A percentile compares a stretch with the other conserved stretches of the same genome.
Evolutionary conservation across 1,284 basidiomycete genomes (phyloP).

Genomic region (Afroboletus lepidellus): DNA sequence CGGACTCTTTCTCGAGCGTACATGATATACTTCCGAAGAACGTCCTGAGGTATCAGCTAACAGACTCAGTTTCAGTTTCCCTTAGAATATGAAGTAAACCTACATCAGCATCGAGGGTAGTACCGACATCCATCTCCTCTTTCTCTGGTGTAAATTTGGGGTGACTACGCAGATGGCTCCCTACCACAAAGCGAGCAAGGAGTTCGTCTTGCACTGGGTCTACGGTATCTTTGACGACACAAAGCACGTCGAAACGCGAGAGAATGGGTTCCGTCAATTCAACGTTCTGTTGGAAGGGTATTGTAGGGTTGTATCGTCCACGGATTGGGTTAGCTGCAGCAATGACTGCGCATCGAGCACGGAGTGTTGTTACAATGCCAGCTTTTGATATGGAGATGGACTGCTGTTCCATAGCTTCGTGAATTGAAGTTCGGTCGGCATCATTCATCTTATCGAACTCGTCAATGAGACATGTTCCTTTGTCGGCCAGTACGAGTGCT

Average conservation of each 20-base stretch:
- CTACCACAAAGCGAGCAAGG: constrained; percentile 95
- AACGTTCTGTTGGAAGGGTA: constrained; percentile 98
- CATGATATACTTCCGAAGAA: constrained; percentile 99
- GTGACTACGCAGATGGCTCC: constrained; percentile 92
- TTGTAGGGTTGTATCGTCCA: constrained; percentile 95
- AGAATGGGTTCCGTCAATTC: constrained; percentile 98
- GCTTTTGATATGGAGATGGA: constrained; percentile 99
- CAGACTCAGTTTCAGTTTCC: constrained; percentile 11
- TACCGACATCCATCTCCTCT: constrained; percentile 88
- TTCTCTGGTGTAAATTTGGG: constrained; percentile 85
- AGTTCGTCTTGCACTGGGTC: constrained; percentile 98
- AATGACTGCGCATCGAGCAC: constrained; percentile 96
- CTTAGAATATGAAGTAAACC: constrained; percentile 31
- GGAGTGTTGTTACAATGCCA: constrained; percentile 95
- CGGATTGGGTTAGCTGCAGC: constrained; percentile 98
- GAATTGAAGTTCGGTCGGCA: constrained; percentile 93
- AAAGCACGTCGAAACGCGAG: constrained; percentile 98
- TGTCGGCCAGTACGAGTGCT: constrained; percentile 95
- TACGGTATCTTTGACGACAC: constrained; percentile 96
- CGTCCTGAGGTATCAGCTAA: constrained; percentile 94
- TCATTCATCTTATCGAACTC: constrained; percentile 99
- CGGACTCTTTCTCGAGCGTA: constrained; percentile 92
- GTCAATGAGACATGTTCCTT: constrained; percentile 98
- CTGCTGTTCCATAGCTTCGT: constrained; percentile 99
- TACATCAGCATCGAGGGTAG: constrained; percentile 89